These are phyloP conservation scores for Magnusiomyces starmeri DNA, from an alignment of 1,139 yeast genomes.

Conservation along the genomic window DNA sequence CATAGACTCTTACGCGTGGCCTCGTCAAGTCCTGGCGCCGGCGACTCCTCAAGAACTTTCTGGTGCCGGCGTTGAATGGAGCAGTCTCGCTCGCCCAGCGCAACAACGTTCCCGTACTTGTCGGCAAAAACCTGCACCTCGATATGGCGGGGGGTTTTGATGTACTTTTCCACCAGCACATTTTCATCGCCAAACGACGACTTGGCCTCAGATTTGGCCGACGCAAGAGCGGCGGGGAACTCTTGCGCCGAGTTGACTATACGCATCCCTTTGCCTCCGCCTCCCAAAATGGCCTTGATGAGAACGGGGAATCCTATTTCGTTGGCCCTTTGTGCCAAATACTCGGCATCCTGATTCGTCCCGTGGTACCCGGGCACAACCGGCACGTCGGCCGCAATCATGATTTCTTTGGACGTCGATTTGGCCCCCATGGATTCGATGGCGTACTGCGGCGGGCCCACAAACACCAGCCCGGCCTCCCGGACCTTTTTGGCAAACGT, in stretches of 20 bases:
- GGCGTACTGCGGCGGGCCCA: constrained; percentile 40
- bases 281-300: constrained; percentile 47
- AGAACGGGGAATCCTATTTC: constrained; percentile 43
- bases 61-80: constrained; percentile 46
- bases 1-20: constrained; percentile 49
- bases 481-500: constrained; percentile 38
- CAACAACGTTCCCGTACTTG: constrained; percentile 39
- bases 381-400: constrained; percentile 38
- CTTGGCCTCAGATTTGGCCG: constrained; percentile 40
- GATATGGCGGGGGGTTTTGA: constrained; percentile 41
- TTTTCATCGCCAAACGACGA: constrained; percentile 40
- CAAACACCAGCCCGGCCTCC: constrained; percentile 38
- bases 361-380: constrained; percentile 45
- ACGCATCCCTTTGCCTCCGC: constrained; percentile 48
- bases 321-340: constrained; percentile 34
- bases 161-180: constrained; percentile 42
- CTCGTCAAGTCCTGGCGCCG: constrained; percentile 47
- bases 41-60: constrained; percentile 45
- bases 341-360: constrained; percentile 31
- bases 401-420: constrained; percentile 32
- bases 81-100: constrained; percentile 44
- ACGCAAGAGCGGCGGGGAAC: constrained; percentile 33
- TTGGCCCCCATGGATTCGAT: constrained; percentile 36
- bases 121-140: constrained; percentile 45
- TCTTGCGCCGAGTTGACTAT: constrained; percentile 36